phyloP scores from a whole-genome alignment of 306 rosid genomes.

The barrel medic (Medicago truncatula) region DNA sequence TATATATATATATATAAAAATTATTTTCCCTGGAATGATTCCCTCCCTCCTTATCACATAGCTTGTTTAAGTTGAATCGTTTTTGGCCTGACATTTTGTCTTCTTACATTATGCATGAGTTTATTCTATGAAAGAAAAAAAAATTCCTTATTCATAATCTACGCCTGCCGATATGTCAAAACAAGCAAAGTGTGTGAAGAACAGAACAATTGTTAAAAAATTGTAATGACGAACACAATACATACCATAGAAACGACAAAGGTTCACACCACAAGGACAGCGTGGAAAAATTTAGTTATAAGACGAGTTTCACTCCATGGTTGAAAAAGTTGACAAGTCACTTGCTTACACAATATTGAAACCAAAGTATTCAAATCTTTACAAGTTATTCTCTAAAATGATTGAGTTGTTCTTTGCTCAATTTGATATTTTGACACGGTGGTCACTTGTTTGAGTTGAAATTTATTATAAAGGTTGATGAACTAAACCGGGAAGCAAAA shows the following conservation, averaged over 20 bases:
- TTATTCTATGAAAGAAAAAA: no score
- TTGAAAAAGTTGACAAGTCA: background rate
- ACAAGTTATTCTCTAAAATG: background rate
- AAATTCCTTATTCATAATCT: slow-evolving; percentile 20
- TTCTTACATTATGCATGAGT: no score
- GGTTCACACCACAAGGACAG: background rate
- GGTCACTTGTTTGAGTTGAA: slow-evolving; percentile 26
- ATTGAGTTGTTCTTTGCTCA: background rate
- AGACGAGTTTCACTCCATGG: background rate
- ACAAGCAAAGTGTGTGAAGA: slow-evolving; percentile 1
- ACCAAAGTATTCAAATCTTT: background rate
- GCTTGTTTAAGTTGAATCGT: slow-evolving; percentile 1
- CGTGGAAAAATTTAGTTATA: background rate
- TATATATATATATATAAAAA: no score
- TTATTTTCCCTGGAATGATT: background rate
- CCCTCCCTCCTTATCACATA: background rate
- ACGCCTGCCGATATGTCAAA: background rate
- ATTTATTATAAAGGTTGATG: background rate
- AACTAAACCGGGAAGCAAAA: background rate
- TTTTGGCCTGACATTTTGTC: no score
- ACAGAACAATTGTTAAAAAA: background rate
- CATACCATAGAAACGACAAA: slow-evolving; percentile 6
- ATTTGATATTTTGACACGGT: slow-evolving; percentile 29
- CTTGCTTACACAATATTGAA: no score
- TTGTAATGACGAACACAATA: background rate